Percentiles rank a stretch among this genome's conserved stretches.
These are phyloP conservation scores for Sicyos baderoa DNA, from an alignment of 306 rosid genomes.

Conservation along the genomic window DNA sequence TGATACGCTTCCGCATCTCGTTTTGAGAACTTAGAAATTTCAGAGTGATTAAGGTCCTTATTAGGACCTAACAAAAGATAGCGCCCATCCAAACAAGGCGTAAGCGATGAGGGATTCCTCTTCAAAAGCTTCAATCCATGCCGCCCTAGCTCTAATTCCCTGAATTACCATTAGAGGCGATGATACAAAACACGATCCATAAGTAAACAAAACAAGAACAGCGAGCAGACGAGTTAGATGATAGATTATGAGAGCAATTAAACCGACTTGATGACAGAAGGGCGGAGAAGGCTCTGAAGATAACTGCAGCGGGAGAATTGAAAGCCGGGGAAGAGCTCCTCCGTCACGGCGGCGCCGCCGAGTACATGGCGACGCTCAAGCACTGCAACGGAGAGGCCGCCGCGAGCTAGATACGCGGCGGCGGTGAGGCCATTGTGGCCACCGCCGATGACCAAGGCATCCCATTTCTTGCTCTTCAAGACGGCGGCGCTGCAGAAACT, in stretches of 20 bases:
- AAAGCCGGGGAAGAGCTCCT: constrained; percentile 75
- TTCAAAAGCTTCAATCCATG: constrained; percentile 79
- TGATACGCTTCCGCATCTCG: constrained; percentile 74
- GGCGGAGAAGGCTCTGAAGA: constrained; percentile 89
- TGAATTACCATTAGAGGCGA: constrained; percentile 18
- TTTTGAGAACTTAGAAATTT: constrained; percentile 75
- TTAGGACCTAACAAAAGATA: constrained; percentile 78
- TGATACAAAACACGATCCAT: neutral
- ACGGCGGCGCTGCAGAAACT: constrained; percentile 37
- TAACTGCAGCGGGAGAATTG: constrained; percentile 92
- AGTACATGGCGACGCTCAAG: constrained; percentile 86
- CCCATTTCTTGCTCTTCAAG: constrained; percentile 66
- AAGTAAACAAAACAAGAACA: neutral
- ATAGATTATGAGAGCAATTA: neutral
- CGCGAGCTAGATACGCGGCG: constrained; percentile 84
- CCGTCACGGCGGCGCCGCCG: constrained; percentile 91
- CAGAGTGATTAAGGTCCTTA: constrained; percentile 52
- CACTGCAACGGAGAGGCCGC: constrained; percentile 76
- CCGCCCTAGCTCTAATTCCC: constrained; percentile 59
- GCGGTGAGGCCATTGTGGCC: constrained; percentile 95
- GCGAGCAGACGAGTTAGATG: neutral
- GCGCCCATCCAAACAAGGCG: constrained; percentile 84
- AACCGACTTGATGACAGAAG: constrained; percentile 53
- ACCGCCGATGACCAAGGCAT: constrained; percentile 78
- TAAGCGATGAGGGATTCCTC: constrained; percentile 81